A percentile compares a stretch with the other conserved stretches of the same genome.
These are phyloP conservation scores for Andrographis paniculata DNA, from an alignment of 305 asterid genomes.

Conservation along the genomic window DNA sequence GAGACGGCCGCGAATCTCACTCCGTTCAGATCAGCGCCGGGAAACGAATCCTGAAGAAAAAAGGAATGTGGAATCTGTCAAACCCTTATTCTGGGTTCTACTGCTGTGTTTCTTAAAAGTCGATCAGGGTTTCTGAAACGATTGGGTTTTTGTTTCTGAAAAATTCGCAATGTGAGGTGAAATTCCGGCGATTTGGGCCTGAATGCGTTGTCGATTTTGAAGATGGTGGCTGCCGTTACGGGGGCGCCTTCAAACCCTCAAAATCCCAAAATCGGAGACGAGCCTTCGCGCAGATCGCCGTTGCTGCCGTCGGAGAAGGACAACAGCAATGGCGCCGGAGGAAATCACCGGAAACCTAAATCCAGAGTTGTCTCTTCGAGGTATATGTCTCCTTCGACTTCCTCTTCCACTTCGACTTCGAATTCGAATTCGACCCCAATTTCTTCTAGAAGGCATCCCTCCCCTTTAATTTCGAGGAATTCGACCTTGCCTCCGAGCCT, in stretches of 20 bases:
- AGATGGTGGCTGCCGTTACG: slow-evolving; percentile 59
- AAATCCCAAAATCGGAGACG: slow-evolving; percentile 43
- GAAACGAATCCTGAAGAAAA: background rate
- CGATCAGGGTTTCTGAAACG: slow-evolving; percentile 21
- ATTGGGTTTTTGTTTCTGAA: slow-evolving; percentile 9
- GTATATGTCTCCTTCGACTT: slow-evolving; percentile 68
- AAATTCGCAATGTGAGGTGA: slow-evolving; percentile 48
- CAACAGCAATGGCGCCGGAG: slow-evolving; percentile 25
- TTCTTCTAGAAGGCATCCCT: slow-evolving; percentile 63
- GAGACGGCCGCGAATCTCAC: too few relatives aligned
- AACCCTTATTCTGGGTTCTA: slow-evolving; percentile 23
- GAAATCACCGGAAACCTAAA: slow-evolving; percentile 57
- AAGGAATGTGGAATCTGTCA: slow-evolving; percentile 19
- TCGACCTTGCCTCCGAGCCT: slow-evolving; percentile 35
- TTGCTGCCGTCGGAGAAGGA: slow-evolving; percentile 54
- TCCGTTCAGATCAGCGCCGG: too few relatives aligned
- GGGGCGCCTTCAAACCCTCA: slow-evolving; percentile 37
- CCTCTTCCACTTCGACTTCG: slow-evolving; percentile 54
- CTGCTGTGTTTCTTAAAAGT: slow-evolving; percentile 25
- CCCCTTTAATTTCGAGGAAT: slow-evolving; percentile 62
- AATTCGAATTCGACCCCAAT: slow-evolving; percentile 44
- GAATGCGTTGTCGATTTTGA: slow-evolving; percentile 24
- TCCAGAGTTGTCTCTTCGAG: slow-evolving; percentile 73
- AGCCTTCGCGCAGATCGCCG: slow-evolving; percentile 37
- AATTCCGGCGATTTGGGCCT: background rate